phyloP scores from a whole-genome alignment of 306 rosid species.

The Cicer cuneatum region DNA sequence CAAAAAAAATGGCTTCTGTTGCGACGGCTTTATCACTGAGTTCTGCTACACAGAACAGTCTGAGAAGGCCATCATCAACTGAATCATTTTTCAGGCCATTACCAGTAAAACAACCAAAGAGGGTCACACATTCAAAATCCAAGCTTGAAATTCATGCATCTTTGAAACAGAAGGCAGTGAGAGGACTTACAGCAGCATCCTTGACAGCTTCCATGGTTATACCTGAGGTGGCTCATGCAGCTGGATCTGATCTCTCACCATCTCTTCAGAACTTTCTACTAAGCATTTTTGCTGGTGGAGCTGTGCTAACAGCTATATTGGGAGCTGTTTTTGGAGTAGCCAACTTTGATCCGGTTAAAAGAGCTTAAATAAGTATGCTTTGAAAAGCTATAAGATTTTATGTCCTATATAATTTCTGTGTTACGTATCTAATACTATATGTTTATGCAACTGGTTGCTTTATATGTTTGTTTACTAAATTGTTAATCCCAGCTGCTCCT shows the following conservation, averaged over 20 bases:
- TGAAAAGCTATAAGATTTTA: neutral
- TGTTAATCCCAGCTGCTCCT: conserved; percentile 10
- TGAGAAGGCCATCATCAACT: conserved; percentile 43
- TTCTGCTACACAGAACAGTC: conserved; percentile 42
- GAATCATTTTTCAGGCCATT: conserved; percentile 43
- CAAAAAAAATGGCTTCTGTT: conserved; percentile 44
- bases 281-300: conserved; percentile 77
- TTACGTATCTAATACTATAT: neutral
- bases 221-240: conserved; percentile 79
- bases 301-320: conserved; percentile 57
- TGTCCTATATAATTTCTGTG: conserved; percentile 7
- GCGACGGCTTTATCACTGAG: conserved; percentile 46
- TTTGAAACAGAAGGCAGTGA: conserved; percentile 64
- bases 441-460: conserved; percentile 32
- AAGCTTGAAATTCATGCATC: conserved; percentile 58
- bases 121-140: conserved; percentile 44
- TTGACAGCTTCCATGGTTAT: conserved; percentile 75
- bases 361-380: conserved; percentile 32
- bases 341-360: conserved; percentile 50
- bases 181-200: conserved; percentile 66
- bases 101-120: conserved; percentile 3
- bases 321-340: conserved; percentile 63
- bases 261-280: conserved; percentile 79
- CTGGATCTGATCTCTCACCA: conserved; percentile 62
- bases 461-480: conserved; percentile 3